These are phyloP conservation scores for Gnomoniopsis smithogilvyi DNA, from an alignment of 2,329 filamentous ascomycete genomes.

Conservation along the genomic window DNA sequence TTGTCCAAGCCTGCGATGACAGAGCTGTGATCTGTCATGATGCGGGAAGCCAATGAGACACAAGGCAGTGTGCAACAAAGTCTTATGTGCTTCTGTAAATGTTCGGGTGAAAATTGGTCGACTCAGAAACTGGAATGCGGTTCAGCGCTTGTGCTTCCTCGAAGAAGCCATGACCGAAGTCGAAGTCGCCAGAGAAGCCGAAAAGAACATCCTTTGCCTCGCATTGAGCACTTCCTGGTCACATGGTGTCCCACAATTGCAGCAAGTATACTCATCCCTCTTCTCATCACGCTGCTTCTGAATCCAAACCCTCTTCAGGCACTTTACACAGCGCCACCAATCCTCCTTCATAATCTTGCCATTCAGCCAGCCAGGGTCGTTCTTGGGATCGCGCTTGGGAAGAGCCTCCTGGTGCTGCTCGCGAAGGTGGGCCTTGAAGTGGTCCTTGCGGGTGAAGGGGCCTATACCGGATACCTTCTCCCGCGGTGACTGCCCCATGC, in stretches of 20 bases:
- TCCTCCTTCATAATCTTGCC: conserved; percentile 34
- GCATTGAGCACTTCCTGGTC: conserved; percentile 38
- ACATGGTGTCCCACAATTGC: conserved; percentile 42
- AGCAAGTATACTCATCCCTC: conserved; percentile 41
- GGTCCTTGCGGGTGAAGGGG: conserved; percentile 53
- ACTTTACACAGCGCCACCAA: conserved; percentile 56
- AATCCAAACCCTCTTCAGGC: conserved; percentile 43
- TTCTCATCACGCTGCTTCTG: conserved; percentile 20
- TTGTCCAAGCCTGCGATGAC: too few species aligned
- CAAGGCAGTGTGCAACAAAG: background rate
- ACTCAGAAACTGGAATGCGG: background rate
- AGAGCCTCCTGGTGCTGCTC: conserved; percentile 55
- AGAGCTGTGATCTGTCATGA: background rate
- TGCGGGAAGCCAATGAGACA: background rate
- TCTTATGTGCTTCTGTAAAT: background rate
- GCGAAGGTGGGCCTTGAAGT: conserved; percentile 55
- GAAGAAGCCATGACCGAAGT: conserved; percentile 1
- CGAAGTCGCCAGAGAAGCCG: conserved; percentile 14
- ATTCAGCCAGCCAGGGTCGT: conserved; percentile 33
- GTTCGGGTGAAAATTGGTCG: background rate
- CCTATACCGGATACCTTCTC: conserved; percentile 19
- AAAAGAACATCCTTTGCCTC: conserved; percentile 2
- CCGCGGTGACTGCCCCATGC: background rate
- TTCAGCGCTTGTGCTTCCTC: background rate
- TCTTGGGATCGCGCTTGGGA: conserved; percentile 38